These are phyloP conservation scores for Hirsutella minnesotensis DNA, from an alignment of 2,329 filamentous ascomycete genomes.

Conservation along the genomic window DNA sequence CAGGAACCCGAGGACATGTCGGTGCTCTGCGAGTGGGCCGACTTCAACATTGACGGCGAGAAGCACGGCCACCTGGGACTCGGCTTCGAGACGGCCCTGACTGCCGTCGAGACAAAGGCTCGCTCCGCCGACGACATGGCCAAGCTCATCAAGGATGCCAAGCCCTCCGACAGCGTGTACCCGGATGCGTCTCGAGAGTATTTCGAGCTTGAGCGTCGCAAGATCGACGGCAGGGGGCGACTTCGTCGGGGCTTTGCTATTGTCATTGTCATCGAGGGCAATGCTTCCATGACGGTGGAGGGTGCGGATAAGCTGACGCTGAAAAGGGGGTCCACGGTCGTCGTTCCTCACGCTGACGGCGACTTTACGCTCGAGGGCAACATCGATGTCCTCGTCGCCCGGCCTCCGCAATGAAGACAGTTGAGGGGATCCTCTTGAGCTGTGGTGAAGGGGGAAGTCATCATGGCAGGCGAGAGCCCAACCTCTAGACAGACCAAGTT, in stretches of 20 bases:
- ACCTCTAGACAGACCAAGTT: too few relatives aligned
- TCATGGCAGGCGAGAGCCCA: too few relatives aligned
- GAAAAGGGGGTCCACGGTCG: slow-evolving; percentile 6
- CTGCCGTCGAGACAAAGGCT: slow-evolving; percentile 5
- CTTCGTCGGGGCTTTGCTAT: slow-evolving; percentile 6
- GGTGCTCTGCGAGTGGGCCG: slow-evolving; percentile 9
- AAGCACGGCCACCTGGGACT: slow-evolving; percentile 8
- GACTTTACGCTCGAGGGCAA: slow-evolving; percentile 5
- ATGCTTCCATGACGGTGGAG: slow-evolving; percentile 2
- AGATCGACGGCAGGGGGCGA: background rate
- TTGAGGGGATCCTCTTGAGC: too few relatives aligned
- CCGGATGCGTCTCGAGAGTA: slow-evolving; percentile 6
- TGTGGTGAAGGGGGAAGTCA: too few relatives aligned
- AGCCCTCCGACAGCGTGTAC: slow-evolving; percentile 1
- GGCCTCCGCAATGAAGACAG: slow-evolving; percentile 5
- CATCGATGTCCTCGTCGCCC: slow-evolving; percentile 7
- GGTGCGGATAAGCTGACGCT: slow-evolving; percentile 1
- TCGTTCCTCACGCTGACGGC: slow-evolving; percentile 7
- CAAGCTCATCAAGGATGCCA: slow-evolving; percentile 1
- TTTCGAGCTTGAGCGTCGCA: slow-evolving; percentile 6
- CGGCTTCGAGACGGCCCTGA: slow-evolving; percentile 8
- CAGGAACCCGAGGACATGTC: slow-evolving; percentile 10
- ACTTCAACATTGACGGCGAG: slow-evolving; percentile 6
- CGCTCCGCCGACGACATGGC: slow-evolving; percentile 5
- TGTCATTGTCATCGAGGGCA: slow-evolving; percentile 5